These are phyloP conservation scores for Durio zibethinus DNA, from an alignment of 345 rosid genomes.

Conservation along the genomic window DNA sequence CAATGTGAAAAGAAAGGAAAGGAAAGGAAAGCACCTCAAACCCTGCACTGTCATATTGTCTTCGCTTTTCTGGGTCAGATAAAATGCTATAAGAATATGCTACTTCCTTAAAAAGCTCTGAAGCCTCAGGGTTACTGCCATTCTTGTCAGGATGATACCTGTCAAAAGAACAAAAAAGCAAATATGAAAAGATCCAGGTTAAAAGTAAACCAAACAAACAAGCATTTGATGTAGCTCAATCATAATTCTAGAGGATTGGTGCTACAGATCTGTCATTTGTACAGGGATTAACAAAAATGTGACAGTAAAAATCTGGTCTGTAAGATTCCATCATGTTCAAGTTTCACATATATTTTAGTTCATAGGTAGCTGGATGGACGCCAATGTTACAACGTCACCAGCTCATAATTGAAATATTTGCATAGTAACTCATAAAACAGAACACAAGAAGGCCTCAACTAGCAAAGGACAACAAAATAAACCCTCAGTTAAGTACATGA, in stretches of 20 bases:
- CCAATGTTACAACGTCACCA: background rate
- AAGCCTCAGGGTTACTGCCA: constrained; percentile 89
- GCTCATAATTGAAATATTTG: background rate
- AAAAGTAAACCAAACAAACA: background rate
- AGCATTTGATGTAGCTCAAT: background rate
- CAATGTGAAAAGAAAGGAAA: background rate
- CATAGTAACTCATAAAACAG: background rate
- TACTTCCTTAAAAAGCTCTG: constrained; percentile 94
- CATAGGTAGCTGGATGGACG: background rate
- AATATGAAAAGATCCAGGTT: background rate
- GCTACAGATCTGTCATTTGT: background rate
- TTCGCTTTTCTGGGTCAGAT: constrained; percentile 96
- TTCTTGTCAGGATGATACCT: constrained; percentile 99
- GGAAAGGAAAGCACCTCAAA: constrained; percentile 66
- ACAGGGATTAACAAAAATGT: background rate
- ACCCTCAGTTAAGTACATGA: background rate
- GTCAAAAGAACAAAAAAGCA: constrained; percentile 8
- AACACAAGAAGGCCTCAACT: background rate
- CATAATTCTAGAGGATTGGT: background rate
- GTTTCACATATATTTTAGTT: background rate
- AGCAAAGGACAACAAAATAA: background rate
- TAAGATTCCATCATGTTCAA: background rate
- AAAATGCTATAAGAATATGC: constrained; percentile 96
- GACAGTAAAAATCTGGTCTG: background rate
- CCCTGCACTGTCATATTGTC: constrained; percentile 93